Evolutionary conservation across 257 asterid species (phyloP).

Genomic region (Thymus quinquecostatus): DNA sequence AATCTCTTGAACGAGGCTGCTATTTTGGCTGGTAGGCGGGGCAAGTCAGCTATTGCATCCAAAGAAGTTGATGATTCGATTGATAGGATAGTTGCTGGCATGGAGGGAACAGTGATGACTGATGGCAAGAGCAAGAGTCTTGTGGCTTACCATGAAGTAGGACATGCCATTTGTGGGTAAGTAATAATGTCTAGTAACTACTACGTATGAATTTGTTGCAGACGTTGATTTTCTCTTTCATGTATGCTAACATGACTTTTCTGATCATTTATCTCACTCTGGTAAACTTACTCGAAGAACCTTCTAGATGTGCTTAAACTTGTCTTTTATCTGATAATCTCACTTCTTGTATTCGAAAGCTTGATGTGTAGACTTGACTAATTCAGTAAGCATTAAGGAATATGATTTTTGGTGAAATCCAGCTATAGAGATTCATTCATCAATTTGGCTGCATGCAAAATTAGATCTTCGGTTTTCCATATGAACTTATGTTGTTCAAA

Average conservation of each 20-base stretch:
- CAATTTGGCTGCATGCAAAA: neutral
- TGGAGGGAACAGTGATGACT: constrained; percentile 99
- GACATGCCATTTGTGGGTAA: constrained; percentile 99
- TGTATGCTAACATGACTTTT: constrained; percentile 1
- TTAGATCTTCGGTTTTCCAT: neutral
- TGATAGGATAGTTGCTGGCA: constrained; percentile 98
- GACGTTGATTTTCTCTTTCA: neutral
- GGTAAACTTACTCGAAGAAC: neutral
- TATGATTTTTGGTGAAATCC: neutral
- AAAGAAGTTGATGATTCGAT: constrained; percentile 96
- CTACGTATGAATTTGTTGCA: neutral
- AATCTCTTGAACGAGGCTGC: constrained; percentile 98
- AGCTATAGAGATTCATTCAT: neutral
- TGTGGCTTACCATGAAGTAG: constrained; percentile 98
- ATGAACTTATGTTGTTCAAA: neutral
- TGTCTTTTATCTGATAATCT: neutral
- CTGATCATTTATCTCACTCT: constrained; percentile 3
- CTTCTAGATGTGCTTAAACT: neutral
- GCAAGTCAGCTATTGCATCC: constrained; percentile 75
- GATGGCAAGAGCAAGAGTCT: constrained; percentile 99
- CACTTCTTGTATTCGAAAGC: neutral
- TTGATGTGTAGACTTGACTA: neutral
- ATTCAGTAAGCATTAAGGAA: neutral
- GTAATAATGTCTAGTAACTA: constrained; percentile 30
- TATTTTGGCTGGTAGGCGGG: constrained; percentile 94